Conservation (phyloP, 148 eudicot genomes). For the Camellia sinensis region DNA sequence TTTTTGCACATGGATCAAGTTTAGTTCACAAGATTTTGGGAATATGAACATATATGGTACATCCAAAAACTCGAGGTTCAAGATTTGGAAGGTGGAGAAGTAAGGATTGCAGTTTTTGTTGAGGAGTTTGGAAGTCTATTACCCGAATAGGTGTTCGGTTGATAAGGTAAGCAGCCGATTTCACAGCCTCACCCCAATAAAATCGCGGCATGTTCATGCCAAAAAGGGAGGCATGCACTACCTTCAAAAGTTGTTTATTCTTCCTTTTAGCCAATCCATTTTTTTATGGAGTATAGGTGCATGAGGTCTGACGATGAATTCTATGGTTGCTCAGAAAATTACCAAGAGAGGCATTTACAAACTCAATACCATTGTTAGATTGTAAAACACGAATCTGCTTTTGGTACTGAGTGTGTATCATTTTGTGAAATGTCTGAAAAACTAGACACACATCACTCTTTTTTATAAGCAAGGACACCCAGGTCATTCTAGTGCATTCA, state of each 20-base stretch:
- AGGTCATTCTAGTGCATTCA: no score
- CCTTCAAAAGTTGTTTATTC: background rate
- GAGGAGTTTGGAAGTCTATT: no score
- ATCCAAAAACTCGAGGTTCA: background rate
- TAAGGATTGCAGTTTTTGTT: background rate
- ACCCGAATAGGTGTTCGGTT: no score
- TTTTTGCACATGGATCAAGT: background rate
- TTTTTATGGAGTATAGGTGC: background rate
- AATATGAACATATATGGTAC: background rate
- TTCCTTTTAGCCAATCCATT: no score
- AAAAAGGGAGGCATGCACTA: background rate
- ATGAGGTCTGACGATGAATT: slow-evolving; percentile 4
- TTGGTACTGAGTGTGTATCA: no score
- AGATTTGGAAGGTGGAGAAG: background rate
- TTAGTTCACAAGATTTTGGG: background rate
- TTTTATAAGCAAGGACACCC: no score
- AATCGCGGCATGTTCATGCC: no score
- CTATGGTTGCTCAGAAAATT: background rate
- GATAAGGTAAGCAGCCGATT: background rate
- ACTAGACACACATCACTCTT: no score
- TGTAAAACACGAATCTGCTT: no score
- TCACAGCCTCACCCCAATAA: background rate
- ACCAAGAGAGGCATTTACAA: background rate
- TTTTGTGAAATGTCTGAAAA: no score
- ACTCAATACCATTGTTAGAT: no score